Evolutionary conservation across 441 rosid genomes (phyloP), one percentile per base, ranked within the genome.

Genomic region (Gossypium aridum): DNA sequence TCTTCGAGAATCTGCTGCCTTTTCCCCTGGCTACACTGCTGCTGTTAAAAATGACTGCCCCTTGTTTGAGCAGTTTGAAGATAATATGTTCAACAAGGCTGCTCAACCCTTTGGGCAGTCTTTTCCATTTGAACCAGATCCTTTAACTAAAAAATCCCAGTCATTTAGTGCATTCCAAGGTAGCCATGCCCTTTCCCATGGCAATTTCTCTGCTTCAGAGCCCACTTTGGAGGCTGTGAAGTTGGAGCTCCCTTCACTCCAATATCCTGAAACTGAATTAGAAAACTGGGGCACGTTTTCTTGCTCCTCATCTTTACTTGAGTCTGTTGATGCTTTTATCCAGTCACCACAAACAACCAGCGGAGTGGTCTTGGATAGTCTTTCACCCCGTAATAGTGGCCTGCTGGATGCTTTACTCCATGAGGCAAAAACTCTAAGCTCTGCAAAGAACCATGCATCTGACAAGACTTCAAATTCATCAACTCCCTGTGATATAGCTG

Each of bases 241-340:
- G 99, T 85, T 86, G 91, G 99, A 96, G 98, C 98, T 96, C 99
- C 99, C 98, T 96, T 96, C 99, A 96, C 94, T 96, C 99, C 99
- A 96, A 96, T 89, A 88, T 91, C 71, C 91, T 76, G 96, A 92
- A 82, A 75, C 85, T 77, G 85, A 87, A 72, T 82, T 90, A 73
- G 86, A 89, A 79, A 86, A 89, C 85, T 89, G 97, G 97, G 92
- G 84, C 73, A 72, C 83, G 53, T 82, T 88, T 45, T 86, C 88
- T 77, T 83, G 92, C 74, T 83, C 91, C 10, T 91, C 86, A 77
- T 86, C 88, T 80, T 82, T 89, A 51, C 88, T 90, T 45, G 92
- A 92, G 65, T 78, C 93, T 20, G 87, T 89, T 25, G 96, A 92
- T 78, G 81, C 87, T 68, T 96, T 86, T 77, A 88, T 93, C 67